Conservation (phyloP, 129 eudicot species). For the Artemisia argyi region DNA sequence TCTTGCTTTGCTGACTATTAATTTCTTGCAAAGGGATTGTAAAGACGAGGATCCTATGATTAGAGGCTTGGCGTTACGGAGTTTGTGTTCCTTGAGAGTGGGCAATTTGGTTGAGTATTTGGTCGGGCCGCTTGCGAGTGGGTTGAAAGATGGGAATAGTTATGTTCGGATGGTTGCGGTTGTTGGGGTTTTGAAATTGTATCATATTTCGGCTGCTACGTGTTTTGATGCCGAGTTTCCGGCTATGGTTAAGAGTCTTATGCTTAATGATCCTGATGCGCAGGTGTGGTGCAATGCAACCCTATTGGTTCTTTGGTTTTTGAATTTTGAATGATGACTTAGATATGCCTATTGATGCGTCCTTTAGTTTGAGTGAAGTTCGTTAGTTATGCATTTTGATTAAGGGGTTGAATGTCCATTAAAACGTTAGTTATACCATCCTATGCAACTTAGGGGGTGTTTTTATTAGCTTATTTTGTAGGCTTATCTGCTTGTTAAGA, state of each 20-base stretch:
- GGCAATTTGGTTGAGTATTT: slow-evolving; percentile 91
- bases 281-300: slow-evolving; percentile 45
- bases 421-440: too few relatives aligned
- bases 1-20: slow-evolving; percentile 83
- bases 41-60: slow-evolving; percentile 99
- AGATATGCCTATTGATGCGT: too few relatives aligned
- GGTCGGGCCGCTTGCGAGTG: slow-evolving; percentile 81
- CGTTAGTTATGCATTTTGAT: too few relatives aligned
- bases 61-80: slow-evolving; percentile 93
- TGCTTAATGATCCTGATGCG: slow-evolving; percentile 89
- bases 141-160: slow-evolving; percentile 82
- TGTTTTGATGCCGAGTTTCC: slow-evolving; percentile 92
- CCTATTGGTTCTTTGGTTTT: too few relatives aligned
- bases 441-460: too few relatives aligned
- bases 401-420: too few relatives aligned
- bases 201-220: slow-evolving; percentile 82
- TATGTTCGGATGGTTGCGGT: slow-evolving; percentile 95
- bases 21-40: slow-evolving; percentile 93
- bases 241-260: slow-evolving; percentile 72
- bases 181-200: slow-evolving; percentile 83
- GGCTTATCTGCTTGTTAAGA: too few relatives aligned
- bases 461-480: too few relatives aligned
- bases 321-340: too few relatives aligned
- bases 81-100: slow-evolving; percentile 85
- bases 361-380: too few relatives aligned